A percentile compares a stretch with the other conserved stretches of the same genome.
phyloP scores from a whole-genome alignment of 257 asterid species.

The Nicotiana knightiana region DNA sequence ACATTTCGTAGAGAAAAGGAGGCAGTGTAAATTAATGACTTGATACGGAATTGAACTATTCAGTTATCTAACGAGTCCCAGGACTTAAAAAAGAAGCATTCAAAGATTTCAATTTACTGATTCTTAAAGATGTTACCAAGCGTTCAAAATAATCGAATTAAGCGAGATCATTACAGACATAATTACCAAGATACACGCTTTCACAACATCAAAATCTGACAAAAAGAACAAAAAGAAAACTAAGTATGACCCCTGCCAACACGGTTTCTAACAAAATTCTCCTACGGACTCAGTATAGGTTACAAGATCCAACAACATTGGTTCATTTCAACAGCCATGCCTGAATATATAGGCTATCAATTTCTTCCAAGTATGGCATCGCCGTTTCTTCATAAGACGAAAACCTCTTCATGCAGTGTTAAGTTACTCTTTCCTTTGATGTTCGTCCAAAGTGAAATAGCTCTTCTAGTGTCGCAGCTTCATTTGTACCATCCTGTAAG shows the following conservation, averaged over 20 bases:
- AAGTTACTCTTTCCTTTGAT: neutral
- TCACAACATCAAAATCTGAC: neutral
- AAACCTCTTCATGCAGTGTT: neutral
- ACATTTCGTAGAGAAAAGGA: neutral
- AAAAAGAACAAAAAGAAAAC: neutral
- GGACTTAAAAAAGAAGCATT: neutral
- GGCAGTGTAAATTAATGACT: too few relatives aligned
- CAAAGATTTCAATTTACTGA: neutral
- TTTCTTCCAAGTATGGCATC: neutral
- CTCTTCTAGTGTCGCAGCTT: slow-evolving; percentile 4
- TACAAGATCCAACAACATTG: neutral
- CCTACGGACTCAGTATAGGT: neutral
- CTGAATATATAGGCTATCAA: neutral
- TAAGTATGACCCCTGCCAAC: neutral
- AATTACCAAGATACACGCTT: neutral
- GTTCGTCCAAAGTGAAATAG: neutral
- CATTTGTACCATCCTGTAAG: slow-evolving; percentile 92
- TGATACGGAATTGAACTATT: too few relatives aligned
- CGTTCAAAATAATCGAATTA: neutral
- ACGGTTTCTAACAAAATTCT: neutral
- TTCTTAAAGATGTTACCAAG: neutral
- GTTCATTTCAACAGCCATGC: neutral
- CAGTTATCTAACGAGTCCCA: neutral
- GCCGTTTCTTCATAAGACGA: neutral
- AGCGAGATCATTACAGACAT: neutral